Evolutionary conservation across 441 rosid species (phyloP), one percentile per base, ranked within the genome.

Genomic region (Eruca vesicaria): DNA sequence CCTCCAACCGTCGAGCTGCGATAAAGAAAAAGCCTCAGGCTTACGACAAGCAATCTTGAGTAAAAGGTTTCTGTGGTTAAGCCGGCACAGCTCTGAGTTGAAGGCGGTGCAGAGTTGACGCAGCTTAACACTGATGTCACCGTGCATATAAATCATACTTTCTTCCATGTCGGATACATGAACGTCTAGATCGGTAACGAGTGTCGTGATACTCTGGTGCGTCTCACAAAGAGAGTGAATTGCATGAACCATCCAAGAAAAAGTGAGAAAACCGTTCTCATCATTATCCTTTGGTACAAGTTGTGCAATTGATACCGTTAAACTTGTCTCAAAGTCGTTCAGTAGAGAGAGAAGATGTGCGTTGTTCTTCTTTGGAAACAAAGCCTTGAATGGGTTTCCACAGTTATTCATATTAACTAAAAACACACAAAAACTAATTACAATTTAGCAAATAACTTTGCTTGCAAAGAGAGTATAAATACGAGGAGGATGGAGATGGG

Each of bases 221-320:
- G 88, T 89, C 81, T 85, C 93, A n/a, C 88, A 84, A 67, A 96
- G 92, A 15, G 94, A 84, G 41, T 81, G 83, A 93, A 87, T 86
- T 2, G 98, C 97, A 52, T 73, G 77, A 38, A 53, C 84, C 97
- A 93, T 89, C 99, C 99, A 96, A 28, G 90, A 67, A 52, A 93
- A 80, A 77, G 81, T 86, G 63, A 93, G 76, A 45, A 87, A 80
- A 65, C 85, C 90, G 35, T 77, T 82, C 48, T 23, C 26, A 23
- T 23, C 26, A 53, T 76, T 80, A 52, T 76, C 82, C 66, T 88
- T 87, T 10, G 93, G 93, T 57, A 82, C 69, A 50, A 96, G 92
- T 26, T 84, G 85, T 66, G 58, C 83, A 66, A 93, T 69, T 69
- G 90, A 87, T 71, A 82, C 83, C 4, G 82, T 87, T 82, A 96